Evolutionary conservation across 2,329 filamentous ascomycete genomes (phyloP).

Genomic region (Aspergillus fumigatiaffinis): DNA sequence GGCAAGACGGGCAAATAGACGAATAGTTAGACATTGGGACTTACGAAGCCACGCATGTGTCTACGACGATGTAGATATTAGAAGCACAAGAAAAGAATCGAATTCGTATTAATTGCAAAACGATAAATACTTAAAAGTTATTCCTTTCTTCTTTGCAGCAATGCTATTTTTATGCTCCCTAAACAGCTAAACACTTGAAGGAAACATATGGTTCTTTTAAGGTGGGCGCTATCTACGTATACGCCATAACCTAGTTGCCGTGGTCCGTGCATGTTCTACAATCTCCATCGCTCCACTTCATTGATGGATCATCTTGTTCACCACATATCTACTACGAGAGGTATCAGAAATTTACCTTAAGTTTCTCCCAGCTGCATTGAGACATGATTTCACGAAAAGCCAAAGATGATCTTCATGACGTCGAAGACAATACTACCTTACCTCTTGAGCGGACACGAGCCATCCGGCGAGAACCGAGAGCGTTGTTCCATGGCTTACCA

Average conservation of each 20-base stretch:
- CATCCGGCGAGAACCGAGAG: not conserved
- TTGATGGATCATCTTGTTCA: not conserved
- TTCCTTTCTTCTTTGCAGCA: too few relatives aligned
- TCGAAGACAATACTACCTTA: not conserved
- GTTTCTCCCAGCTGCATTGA: not conserved
- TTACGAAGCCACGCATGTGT: not conserved
- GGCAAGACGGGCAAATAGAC: constrained; percentile 48
- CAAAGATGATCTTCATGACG: not conserved
- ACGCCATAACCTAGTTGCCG: not conserved
- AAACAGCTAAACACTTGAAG: too few relatives aligned
- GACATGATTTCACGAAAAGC: not conserved
- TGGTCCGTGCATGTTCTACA: not conserved
- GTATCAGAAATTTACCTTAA: not conserved
- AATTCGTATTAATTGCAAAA: not conserved
- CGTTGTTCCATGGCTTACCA: not conserved
- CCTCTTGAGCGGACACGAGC: not conserved
- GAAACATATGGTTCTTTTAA: too few relatives aligned
- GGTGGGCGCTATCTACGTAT: too few relatives aligned
- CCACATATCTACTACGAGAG: not conserved
- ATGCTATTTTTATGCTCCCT: too few relatives aligned
- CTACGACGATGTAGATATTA: not conserved
- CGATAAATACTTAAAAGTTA: too few relatives aligned
- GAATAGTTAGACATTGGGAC: not conserved
- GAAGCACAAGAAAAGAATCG: not conserved
- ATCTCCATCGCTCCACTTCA: not conserved